Conservation (phyloP, 129 eudicot species). For the carrot (Daucus carota) region DH1_v3.0 NC_030387.2:34644501-34645000, state of each 20-base stretch:
- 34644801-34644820: slow-evolving; percentile 99
- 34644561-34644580: slow-evolving; percentile 68
- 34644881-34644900: neutral
- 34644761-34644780: slow-evolving; percentile 86
- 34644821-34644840: slow-evolving; percentile 98
- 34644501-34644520: slow-evolving; percentile 85
- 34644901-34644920: neutral
- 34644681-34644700: neutral
- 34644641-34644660: neutral
- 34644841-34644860: slow-evolving; percentile 45
- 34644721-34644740: slow-evolving; percentile 39
- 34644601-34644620: neutral
- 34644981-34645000: neutral
- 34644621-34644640: too few relatives aligned
- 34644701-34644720: neutral
- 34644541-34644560: slow-evolving; percentile 79
- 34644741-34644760: slow-evolving; percentile 49
- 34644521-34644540: slow-evolving; percentile 76
- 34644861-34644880: neutral
- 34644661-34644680: neutral
- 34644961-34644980: neutral
- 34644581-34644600: neutral
- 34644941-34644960: neutral
- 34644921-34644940: neutral
- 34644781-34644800: slow-evolving; percentile 92